A percentile compares a stretch with the other conserved stretches of the same genome.
phyloP scores from a whole-genome alignment of 257 asterid genomes.

The Penstemon eatonii region DNA sequence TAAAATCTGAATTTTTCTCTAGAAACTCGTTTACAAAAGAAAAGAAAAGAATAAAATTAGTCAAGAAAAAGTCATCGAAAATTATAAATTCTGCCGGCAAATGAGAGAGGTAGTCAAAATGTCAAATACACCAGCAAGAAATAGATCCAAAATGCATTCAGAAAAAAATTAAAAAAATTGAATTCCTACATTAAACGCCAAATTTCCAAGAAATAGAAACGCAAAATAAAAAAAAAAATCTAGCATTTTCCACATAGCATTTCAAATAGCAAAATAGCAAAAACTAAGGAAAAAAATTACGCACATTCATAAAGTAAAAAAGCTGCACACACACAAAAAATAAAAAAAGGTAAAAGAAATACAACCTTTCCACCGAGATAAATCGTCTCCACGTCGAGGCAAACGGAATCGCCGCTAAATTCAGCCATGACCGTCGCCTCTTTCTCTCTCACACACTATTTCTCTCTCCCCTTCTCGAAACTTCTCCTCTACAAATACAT shows the following conservation, averaged over 20 bases:
- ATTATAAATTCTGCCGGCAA: constrained; percentile 4
- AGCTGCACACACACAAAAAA: neutral
- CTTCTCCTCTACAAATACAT: constrained; percentile 17
- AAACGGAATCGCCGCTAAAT: constrained; percentile 34
- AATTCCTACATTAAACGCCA: constrained; percentile 20
- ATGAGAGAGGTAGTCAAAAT: neutral
- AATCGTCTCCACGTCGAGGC: constrained; percentile 46
- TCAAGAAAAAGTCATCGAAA: constrained; percentile 3
- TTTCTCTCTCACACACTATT: constrained; percentile 14
- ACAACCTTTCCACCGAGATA: constrained; percentile 48
- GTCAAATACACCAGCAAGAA: constrained; percentile 15
- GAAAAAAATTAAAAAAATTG: neutral
- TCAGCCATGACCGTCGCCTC: constrained; percentile 42
- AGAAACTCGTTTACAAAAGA: constrained; percentile 2
- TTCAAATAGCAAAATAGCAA: neutral
- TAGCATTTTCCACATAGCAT: neutral
- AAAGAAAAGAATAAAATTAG: neutral
- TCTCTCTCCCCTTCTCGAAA: neutral
- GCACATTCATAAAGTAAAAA: too few species aligned
- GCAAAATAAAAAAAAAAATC: neutral
- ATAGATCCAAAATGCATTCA: constrained; percentile 15
- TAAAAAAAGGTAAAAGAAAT: constrained; percentile 3
- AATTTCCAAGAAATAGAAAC: neutral
- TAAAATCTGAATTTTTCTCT: neutral
- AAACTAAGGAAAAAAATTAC: neutral